phyloP scores from a whole-genome alignment of 1,284 basidiomycete species.

The Neonothopanus nambi region DNA sequence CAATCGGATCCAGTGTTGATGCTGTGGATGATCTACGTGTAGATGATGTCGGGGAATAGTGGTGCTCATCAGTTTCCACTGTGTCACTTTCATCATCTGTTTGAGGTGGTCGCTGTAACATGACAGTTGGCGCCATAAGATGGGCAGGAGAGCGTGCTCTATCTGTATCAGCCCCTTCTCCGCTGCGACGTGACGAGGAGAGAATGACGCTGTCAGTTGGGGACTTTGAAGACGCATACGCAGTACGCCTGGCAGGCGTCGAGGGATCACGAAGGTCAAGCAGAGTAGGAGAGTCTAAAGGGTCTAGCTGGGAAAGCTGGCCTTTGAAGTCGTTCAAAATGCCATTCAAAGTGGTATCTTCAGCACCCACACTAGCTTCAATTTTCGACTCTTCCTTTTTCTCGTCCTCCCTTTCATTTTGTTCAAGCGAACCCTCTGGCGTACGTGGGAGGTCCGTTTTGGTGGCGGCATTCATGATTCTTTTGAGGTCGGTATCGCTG shows the following conservation, averaged over 20 bases:
- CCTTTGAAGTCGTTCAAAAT: constrained; percentile 72
- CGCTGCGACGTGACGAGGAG: constrained; percentile 1
- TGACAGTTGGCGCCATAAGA: constrained; percentile 1
- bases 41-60: constrained; percentile 37
- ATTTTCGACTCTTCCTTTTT: constrained; percentile 28
- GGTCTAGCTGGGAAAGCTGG: constrained; percentile 64
- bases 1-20: constrained; percentile 37
- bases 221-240: constrained; percentile 26
- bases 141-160: constrained; percentile 15
- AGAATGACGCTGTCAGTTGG: constrained; percentile 20
- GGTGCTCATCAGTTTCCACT: constrained; percentile 15
- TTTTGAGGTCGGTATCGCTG: constrained; percentile 63
- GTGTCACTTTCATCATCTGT: background rate
- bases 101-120: constrained; percentile 9
- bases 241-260: constrained; percentile 47
- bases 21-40: constrained; percentile 29
- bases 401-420: constrained; percentile 23
- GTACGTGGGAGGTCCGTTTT: constrained; percentile 34
- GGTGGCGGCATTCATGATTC: constrained; percentile 35
- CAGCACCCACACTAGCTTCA: constrained; percentile 29
- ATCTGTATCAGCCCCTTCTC: constrained; percentile 8
- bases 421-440: constrained; percentile 24
- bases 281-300: constrained; percentile 42
- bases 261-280: constrained; percentile 68
- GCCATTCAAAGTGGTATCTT: constrained; percentile 51